These are phyloP conservation scores for Kuraishia borneana DNA, from an alignment of 805 yeast genomes.

Conservation along the genomic window DNA sequence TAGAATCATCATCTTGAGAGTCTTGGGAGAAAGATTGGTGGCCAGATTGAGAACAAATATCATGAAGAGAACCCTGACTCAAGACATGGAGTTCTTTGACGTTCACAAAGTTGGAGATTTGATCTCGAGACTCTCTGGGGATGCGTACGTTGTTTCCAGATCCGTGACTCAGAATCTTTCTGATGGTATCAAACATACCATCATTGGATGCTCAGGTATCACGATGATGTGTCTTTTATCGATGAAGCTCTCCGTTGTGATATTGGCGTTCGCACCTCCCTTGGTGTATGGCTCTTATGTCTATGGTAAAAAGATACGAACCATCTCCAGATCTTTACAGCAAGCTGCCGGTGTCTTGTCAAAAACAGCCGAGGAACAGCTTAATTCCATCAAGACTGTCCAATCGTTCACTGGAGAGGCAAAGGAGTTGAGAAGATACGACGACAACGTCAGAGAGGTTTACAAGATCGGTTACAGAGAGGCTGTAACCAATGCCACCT, in stretches of 20 bases:
- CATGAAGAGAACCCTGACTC: slow-evolving; percentile 66
- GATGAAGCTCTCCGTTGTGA: slow-evolving; percentile 65
- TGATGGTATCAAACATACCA: slow-evolving; percentile 77
- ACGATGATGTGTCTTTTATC: slow-evolving; percentile 87
- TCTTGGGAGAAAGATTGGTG: slow-evolving; percentile 80
- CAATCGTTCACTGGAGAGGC: slow-evolving; percentile 87
- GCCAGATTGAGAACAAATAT: slow-evolving; percentile 73
- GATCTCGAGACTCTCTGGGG: slow-evolving; percentile 78
- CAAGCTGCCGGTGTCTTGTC: slow-evolving; percentile 80
- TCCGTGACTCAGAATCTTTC: slow-evolving; percentile 83
- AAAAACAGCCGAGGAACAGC: slow-evolving; percentile 84
- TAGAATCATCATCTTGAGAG: slow-evolving; percentile 60
- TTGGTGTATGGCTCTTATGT: slow-evolving; percentile 68
- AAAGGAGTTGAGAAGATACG: slow-evolving; percentile 65
- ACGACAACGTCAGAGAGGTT: slow-evolving; percentile 56
- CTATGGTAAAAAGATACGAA: slow-evolving; percentile 74
- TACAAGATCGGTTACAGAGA: slow-evolving; percentile 68
- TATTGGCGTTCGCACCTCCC: slow-evolving; percentile 78
- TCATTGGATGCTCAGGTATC: slow-evolving; percentile 75
- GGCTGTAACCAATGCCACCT: slow-evolving; percentile 70
- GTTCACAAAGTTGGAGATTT: slow-evolving; percentile 87
- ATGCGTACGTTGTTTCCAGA: slow-evolving; percentile 80
- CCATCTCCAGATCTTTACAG: slow-evolving; percentile 67
- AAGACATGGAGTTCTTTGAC: slow-evolving; percentile 86
- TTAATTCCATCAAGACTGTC: slow-evolving; percentile 76